phyloP scores from a whole-genome alignment of 805 yeast species.

The Candida rishiriensis region DNA sequence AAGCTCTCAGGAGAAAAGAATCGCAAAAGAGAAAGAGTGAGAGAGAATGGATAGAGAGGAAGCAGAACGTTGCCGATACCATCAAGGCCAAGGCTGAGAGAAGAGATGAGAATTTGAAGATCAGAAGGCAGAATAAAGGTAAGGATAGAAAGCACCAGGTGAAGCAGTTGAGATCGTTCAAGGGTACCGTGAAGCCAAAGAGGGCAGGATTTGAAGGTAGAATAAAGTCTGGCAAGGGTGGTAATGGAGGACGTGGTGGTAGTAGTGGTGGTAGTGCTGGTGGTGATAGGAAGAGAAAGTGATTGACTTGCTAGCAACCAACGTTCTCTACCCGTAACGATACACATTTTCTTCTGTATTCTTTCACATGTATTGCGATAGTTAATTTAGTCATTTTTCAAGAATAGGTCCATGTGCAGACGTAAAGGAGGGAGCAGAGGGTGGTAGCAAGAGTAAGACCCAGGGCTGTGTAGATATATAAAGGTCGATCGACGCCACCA shows the following conservation, averaged over 20 bases:
- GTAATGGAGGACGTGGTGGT: constrained; percentile 1
- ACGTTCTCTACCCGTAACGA: too few species aligned
- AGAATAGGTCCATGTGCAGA: too few species aligned
- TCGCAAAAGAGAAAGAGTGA: constrained; percentile 81
- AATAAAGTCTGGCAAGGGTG: constrained; percentile 21
- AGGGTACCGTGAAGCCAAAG: constrained; percentile 48
- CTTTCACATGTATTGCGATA: too few species aligned
- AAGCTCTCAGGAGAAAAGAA: constrained; percentile 80
- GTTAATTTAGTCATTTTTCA: too few species aligned
- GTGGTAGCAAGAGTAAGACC: too few species aligned
- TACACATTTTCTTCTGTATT: too few species aligned
- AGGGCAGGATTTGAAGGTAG: constrained; percentile 88
- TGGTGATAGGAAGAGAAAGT: too few species aligned
- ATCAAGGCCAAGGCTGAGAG: constrained; percentile 74
- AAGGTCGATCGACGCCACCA: too few species aligned
- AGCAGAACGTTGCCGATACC: constrained; percentile 70
- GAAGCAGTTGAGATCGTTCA: constrained; percentile 61
- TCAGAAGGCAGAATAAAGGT: constrained; percentile 82
- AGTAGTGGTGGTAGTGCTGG: too few species aligned
- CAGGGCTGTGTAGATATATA: too few species aligned
- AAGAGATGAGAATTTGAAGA: constrained; percentile 86
- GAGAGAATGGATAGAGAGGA: constrained; percentile 88
- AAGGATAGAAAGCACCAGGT: constrained; percentile 70
- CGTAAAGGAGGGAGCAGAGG: too few species aligned
- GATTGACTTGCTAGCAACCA: too few species aligned